These are phyloP conservation scores for Globisporangium radiosum DNA, from an alignment of 352 stramenopile species.

Conservation along the genomic window DNA sequence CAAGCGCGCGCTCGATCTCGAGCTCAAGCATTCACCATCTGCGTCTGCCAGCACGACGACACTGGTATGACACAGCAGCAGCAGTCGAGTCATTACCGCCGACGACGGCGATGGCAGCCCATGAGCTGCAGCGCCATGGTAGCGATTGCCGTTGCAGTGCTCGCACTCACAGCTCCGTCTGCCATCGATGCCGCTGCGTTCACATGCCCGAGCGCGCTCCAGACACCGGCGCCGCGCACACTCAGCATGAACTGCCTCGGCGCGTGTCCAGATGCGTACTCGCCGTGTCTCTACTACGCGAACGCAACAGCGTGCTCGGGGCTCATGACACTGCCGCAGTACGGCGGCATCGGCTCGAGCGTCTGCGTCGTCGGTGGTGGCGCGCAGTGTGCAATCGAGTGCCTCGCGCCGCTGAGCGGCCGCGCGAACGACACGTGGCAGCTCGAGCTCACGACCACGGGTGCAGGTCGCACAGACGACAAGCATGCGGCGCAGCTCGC, in stretches of 20 bases:
- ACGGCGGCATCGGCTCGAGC: conserved; percentile 4
- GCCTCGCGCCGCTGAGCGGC: conserved; percentile 27
- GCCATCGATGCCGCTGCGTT: conserved; percentile 2
- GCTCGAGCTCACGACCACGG: conserved; percentile 23
- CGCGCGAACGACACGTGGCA: conserved; percentile 18
- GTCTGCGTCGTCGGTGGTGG: conserved; percentile 7
- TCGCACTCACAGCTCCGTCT: neutral
- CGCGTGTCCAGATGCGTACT: conserved; percentile 12
- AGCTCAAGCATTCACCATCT: too few species aligned
- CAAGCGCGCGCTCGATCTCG: too few species aligned
- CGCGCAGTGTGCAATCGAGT: conserved; percentile 29
- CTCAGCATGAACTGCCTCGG: conserved; percentile 22
- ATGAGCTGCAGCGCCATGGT: neutral
- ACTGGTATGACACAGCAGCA: neutral
- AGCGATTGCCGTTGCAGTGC: too few species aligned
- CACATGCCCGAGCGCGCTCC: conserved; percentile 5
- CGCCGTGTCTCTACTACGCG: conserved; percentile 19
- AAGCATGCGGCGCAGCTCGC: conserved; percentile 4
- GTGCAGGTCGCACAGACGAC: conserved; percentile 23
- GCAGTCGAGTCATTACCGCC: neutral
- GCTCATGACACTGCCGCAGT: conserved; percentile 1
- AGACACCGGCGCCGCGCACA: conserved; percentile 5
- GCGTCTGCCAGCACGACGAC: neutral
- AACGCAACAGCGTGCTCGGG: conserved; percentile 10
- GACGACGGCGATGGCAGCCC: neutral